Conservation (phyloP, 202 grass and related monocot species). For the Saccharum hybrid region DNA sequence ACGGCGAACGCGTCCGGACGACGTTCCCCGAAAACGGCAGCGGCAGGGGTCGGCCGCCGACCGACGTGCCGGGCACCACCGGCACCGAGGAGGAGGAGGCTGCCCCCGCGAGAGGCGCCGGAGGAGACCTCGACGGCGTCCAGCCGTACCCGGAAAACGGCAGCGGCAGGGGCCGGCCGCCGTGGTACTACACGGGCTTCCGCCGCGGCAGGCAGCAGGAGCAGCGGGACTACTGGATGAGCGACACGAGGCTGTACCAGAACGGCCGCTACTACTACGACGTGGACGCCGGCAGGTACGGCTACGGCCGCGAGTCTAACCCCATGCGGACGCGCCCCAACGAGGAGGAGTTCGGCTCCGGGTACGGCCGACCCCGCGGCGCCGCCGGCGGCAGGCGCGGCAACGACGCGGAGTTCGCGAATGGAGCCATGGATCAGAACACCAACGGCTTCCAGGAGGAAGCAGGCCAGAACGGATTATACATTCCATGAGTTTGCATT, state of each 20-base stretch:
- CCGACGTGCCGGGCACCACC: slow-evolving; percentile 14
- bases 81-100: neutral
- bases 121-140: neutral
- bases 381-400: no score
- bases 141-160: slow-evolving; percentile 38
- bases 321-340: slow-evolving; percentile 31
- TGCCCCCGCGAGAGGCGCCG: no score
- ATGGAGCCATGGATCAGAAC: neutral
- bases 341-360: slow-evolving; percentile 24
- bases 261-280: slow-evolving; percentile 64
- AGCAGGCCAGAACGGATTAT: neutral
- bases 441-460: slow-evolving; percentile 11
- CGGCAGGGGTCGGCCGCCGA: slow-evolving; percentile 45
- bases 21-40: slow-evolving; percentile 41
- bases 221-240: slow-evolving; percentile 54
- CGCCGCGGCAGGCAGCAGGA: neutral
- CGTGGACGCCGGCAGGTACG: slow-evolving; percentile 52
- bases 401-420: slow-evolving; percentile 7
- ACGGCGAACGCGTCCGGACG: neutral
- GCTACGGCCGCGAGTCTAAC: slow-evolving; percentile 57
- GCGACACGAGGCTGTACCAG: slow-evolving; percentile 63
- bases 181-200: slow-evolving; percentile 21
- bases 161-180: slow-evolving; percentile 53
- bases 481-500: slow-evolving; percentile 41
- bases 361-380: slow-evolving; percentile 7